A percentile compares a stretch with the other conserved stretches of the same genome.
phyloP scores from a whole-genome alignment of 2,329 filamentous ascomycete species.

The Epichloe hybrida region DNA sequence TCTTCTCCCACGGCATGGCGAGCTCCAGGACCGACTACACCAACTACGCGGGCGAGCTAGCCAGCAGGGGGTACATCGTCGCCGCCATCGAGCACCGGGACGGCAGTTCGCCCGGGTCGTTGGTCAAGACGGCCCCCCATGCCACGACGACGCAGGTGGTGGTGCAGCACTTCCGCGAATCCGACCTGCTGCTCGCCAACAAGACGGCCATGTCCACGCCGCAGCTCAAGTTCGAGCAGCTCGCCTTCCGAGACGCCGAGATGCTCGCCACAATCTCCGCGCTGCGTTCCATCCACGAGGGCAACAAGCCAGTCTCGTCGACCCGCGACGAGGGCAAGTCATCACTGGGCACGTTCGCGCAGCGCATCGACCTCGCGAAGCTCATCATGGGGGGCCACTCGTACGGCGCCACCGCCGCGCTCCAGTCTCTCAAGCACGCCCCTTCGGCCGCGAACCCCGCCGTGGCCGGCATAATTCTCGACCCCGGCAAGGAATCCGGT shows the following conservation, averaged over 20 bases:
- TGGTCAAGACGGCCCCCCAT: conserved; percentile 19
- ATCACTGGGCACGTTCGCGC: conserved; percentile 34
- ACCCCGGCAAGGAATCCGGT: conserved; percentile 52
- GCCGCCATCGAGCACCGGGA: conserved; percentile 39
- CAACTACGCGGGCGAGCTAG: conserved; percentile 35
- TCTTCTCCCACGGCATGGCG: conserved; percentile 40
- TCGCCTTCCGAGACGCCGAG: conserved; percentile 36
- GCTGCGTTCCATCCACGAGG: conserved; percentile 25
- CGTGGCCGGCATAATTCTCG: conserved; percentile 45
- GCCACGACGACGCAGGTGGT: conserved; percentile 18
- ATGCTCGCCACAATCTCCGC: conserved; percentile 31
- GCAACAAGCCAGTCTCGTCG: conserved; percentile 25
- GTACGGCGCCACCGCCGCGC: conserved; percentile 50
- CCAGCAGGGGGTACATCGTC: conserved; percentile 34
- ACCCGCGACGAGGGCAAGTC: conserved; percentile 31
- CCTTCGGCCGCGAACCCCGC: conserved; percentile 24
- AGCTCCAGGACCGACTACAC: conserved; percentile 38
- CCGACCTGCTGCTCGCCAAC: conserved; percentile 18
- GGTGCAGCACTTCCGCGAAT: conserved; percentile 22
- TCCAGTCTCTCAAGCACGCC: conserved; percentile 42
- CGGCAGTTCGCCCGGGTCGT: conserved; percentile 33
- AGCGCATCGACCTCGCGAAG: conserved; percentile 37
- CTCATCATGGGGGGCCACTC: conserved; percentile 50
- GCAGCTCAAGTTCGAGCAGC: conserved; percentile 31
- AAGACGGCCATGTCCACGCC: conserved; percentile 19